phyloP scores from a whole-genome alignment of 345 rosid genomes.

The Lepidium africanum region DNA sequence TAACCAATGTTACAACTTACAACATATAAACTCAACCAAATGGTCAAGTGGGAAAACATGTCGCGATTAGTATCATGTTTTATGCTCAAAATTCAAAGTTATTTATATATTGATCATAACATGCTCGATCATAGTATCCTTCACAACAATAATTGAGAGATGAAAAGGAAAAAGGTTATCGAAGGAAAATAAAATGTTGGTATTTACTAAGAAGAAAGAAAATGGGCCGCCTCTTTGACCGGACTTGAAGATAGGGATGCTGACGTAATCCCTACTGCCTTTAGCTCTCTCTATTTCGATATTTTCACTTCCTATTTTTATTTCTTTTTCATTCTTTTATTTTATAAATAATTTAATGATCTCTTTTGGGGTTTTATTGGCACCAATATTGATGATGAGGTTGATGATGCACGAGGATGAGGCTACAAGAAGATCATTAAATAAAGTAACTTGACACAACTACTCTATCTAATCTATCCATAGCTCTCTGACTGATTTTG shows the following conservation, averaged over 20 bases:
- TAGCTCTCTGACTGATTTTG: conserved; percentile 24
- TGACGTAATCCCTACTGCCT: conserved; percentile 19
- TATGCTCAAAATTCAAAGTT: no score
- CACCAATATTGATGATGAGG: conserved; percentile 11
- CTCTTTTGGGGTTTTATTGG: not conserved
- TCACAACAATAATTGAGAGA: not conserved
- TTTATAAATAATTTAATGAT: not conserved
- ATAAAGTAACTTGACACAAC: conserved; percentile 20
- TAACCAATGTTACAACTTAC: no score
- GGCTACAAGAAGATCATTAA: conserved; percentile 23
- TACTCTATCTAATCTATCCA: not conserved
- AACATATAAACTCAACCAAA: no score
- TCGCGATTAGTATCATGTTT: no score
- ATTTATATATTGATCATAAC: no score
- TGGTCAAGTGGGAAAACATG: no score
- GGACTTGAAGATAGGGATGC: conserved; percentile 6
- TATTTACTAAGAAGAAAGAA: conserved; percentile 1
- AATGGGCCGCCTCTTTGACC: conserved; percentile 31
- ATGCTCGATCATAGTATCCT: no score
- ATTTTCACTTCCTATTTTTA: not conserved
- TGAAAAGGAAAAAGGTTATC: not conserved
- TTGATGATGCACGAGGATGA: conserved; percentile 25
- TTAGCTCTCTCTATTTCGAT: not conserved
- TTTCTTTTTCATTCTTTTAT: not conserved
- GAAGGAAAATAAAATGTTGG: not conserved